These are phyloP conservation scores for Auriscalpium microsporum DNA, from an alignment of 768 basidiomycete genomes.

Conservation along the genomic window DNA sequence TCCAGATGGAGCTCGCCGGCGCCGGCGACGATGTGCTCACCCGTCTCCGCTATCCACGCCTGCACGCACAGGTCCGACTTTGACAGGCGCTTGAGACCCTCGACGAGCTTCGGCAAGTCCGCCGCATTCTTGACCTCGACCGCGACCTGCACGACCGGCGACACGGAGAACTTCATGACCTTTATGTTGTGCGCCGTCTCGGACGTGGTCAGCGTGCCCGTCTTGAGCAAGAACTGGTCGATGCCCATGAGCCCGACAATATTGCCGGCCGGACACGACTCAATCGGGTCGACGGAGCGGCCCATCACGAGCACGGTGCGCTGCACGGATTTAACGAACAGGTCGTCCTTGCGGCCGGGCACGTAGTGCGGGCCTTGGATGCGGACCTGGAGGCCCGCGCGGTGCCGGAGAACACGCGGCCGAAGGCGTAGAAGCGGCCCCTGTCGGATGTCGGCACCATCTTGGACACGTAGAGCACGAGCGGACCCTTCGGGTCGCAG, in stretches of 20 bases:
- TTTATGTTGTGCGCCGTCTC: constrained; percentile 99
- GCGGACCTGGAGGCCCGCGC: constrained; percentile 95
- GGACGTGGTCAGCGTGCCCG: constrained; percentile 92
- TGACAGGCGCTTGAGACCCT: constrained; percentile 99
- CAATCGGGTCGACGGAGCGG: constrained; percentile 95
- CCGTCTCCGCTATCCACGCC: constrained; percentile 83
- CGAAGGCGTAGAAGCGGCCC: constrained; percentile 99
- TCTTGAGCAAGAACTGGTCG: constrained; percentile 99
- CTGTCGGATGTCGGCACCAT: constrained; percentile 99
- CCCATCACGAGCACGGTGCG: constrained; percentile 99
- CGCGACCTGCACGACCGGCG: constrained; percentile 97
- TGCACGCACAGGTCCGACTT: constrained; percentile 99
- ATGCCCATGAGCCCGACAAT: constrained; percentile 99
- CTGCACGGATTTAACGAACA: constrained; percentile 97
- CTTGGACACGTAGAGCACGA: constrained; percentile 98
- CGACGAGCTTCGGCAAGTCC: constrained; percentile 98
- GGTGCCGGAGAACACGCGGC: constrained; percentile 99
- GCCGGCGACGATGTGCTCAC: constrained; percentile 98
- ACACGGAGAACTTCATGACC: constrained; percentile 99
- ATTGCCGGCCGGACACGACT: constrained; percentile 98
- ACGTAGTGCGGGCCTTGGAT: constrained; percentile 99
- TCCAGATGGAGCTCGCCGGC: constrained; percentile 99
- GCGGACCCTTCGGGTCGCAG: constrained; percentile 92
- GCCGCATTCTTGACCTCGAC: constrained; percentile 99
- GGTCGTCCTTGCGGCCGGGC: constrained; percentile 97